A percentile compares a stretch with the other conserved stretches of the same genome.
Conservation (phyloP, 2,329 filamentous ascomycete species). For the Verticillium zaregamsianum region DNA sequence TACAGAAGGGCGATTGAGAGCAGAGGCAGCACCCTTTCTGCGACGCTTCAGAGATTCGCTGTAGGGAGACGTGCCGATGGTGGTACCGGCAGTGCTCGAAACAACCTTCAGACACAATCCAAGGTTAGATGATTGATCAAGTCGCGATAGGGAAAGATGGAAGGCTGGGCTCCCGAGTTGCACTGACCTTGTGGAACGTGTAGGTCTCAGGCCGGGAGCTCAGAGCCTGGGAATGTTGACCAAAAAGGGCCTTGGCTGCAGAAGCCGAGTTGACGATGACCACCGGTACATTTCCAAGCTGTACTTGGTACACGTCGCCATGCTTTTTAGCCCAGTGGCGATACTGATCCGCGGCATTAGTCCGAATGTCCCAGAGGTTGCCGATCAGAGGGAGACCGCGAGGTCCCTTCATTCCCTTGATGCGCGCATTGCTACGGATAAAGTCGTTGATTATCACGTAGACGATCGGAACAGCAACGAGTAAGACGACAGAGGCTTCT, state of each 20-base stretch:
- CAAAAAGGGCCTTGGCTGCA: conserved; percentile 45
- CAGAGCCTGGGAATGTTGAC: conserved; percentile 47
- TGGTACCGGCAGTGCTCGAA: conserved; percentile 62
- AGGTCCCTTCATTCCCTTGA: conserved; percentile 43
- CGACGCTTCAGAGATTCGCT: conserved; percentile 60
- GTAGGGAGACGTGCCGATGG: conserved; percentile 64
- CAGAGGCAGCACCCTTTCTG: conserved; percentile 61
- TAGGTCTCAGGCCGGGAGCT: conserved; percentile 54
- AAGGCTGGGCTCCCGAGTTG: too few relatives aligned
- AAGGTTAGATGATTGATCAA: neutral
- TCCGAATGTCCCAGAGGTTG: conserved; percentile 49
- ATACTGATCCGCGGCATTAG: conserved; percentile 53
- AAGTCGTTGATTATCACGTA: conserved; percentile 47
- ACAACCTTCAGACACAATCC: conserved; percentile 40
- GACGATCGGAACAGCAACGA: conserved; percentile 28
- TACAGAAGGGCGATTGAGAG: conserved; percentile 61
- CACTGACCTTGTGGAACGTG: conserved; percentile 51
- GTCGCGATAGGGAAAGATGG: neutral
- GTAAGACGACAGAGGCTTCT: conserved; percentile 15
- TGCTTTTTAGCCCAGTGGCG: conserved; percentile 47
- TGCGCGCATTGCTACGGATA: conserved; percentile 37
- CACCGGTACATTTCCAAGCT: conserved; percentile 52
- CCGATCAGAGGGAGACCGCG: conserved; percentile 48
- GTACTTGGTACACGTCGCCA: conserved; percentile 50
- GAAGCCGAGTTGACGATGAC: conserved; percentile 52